Evolutionary conservation across 257 asterid species (phyloP).

Genomic region (Lavandula angustifolia): DNA sequence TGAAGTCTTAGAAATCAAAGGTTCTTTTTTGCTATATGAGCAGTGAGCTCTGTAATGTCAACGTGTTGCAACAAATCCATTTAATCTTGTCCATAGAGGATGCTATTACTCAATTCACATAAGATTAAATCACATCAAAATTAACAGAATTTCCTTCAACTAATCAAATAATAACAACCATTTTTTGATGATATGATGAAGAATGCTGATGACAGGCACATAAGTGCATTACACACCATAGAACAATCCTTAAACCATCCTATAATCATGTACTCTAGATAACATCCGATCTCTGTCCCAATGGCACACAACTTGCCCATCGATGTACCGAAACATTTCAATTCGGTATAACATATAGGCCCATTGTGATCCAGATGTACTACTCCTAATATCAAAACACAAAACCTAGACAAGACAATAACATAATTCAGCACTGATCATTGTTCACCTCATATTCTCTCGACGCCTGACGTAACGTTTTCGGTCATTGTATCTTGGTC

Average conservation of each 20-base stretch:
- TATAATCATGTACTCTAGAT: background rate
- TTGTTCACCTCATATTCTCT: constrained; percentile 46
- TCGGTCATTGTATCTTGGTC: constrained; percentile 91
- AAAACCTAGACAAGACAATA: constrained; percentile 20
- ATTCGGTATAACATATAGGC: background rate
- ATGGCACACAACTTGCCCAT: background rate
- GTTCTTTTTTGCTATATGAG: background rate
- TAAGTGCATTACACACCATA: constrained; percentile 5
- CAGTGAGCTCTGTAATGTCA: no score
- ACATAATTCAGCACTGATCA: background rate
- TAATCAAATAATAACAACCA: background rate
- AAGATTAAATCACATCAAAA: background rate
- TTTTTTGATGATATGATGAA: background rate
- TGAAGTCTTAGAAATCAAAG: background rate
- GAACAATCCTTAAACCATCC: constrained; percentile 5
- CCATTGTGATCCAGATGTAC: constrained; percentile 10
- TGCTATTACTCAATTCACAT: no score
- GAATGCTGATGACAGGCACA: constrained; percentile 15
- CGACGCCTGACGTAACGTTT: constrained; percentile 86
- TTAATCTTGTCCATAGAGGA: no score
- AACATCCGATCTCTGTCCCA: background rate
- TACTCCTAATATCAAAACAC: background rate
- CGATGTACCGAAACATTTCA: constrained; percentile 8
- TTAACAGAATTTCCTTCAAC: background rate
- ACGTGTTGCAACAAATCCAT: background rate